Evolutionary conservation across 352 stramenopile species (phyloP).

Genomic region (Nothophytophthora sp.): DNA sequence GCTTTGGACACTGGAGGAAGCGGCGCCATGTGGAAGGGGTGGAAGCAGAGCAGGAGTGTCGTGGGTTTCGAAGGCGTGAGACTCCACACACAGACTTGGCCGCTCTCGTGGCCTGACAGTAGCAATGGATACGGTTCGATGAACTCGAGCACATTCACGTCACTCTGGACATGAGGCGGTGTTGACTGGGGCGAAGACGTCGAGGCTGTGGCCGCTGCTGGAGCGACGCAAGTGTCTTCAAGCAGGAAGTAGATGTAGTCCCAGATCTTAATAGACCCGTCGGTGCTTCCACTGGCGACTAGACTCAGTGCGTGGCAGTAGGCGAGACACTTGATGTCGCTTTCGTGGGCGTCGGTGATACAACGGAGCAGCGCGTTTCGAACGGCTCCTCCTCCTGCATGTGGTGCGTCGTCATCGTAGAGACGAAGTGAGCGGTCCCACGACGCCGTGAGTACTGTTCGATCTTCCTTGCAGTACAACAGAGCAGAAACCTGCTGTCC

Average conservation of each 20-base stretch:
- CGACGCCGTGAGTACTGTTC: conserved; percentile 69
- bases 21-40: conserved; percentile 32
- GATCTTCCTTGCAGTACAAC: conserved; percentile 78
- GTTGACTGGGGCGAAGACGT: not conserved
- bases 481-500: conserved; percentile 61
- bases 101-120: conserved; percentile 71
- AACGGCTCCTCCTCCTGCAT: conserved; percentile 18
- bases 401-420: conserved; percentile 63
- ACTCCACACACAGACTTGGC: conserved; percentile 58
- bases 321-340: conserved; percentile 76
- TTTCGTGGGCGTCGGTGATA: conserved; percentile 69
- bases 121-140: conserved; percentile 76
- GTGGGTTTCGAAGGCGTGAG: conserved; percentile 51
- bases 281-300: conserved; percentile 56
- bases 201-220: conserved; percentile 7
- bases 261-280: conserved; percentile 81
- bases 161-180: conserved; percentile 18
- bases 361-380: conserved; percentile 64
- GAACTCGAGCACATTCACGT: conserved; percentile 73
- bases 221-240: conserved; percentile 49
- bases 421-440: conserved; percentile 76
- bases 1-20: conserved; percentile 1
- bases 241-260: conserved; percentile 87
- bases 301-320: conserved; percentile 77
- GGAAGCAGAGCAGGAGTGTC: conserved; percentile 40